phyloP scores from a whole-genome alignment of 208 protist species.

The Acanthamoeba royreba region DNA sequence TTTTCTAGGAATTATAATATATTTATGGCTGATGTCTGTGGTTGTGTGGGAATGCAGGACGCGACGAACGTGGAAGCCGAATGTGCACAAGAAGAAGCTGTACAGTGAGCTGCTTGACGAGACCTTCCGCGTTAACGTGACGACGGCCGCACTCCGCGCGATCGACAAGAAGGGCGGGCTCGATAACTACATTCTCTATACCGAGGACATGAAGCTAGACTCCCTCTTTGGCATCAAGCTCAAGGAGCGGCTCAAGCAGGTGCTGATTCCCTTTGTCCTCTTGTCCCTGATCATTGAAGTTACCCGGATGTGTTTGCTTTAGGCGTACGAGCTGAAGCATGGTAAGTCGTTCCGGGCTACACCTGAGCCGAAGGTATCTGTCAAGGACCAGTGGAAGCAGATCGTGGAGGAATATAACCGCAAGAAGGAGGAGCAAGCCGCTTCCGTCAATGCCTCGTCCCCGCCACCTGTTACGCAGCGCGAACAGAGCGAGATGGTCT shows the following conservation, averaged over 20 bases:
- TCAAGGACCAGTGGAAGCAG: background rate
- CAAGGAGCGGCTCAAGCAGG: background rate
- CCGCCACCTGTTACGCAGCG: background rate
- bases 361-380: background rate
- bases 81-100: constrained; percentile 3
- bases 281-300: background rate
- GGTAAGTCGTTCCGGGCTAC: background rate
- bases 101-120: background rate
- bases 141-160: background rate
- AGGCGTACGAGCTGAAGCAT: background rate
- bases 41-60: too few species aligned
- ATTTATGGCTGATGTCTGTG: too few species aligned
- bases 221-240: background rate
- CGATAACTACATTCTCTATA: background rate
- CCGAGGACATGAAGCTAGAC: background rate
- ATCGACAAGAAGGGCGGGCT: background rate
- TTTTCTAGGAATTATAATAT: too few species aligned
- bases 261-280: background rate
- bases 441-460: background rate
- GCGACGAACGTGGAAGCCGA: constrained; percentile 3
- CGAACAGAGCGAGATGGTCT: background rate
- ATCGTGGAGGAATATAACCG: background rate
- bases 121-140: background rate
- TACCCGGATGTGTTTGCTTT: background rate
- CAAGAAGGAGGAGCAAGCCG: background rate